A percentile compares a stretch with the other conserved stretches of the same genome.
Conservation (phyloP, 768 basidiomycete genomes). For the Calocybe gangraenosa region DNA sequence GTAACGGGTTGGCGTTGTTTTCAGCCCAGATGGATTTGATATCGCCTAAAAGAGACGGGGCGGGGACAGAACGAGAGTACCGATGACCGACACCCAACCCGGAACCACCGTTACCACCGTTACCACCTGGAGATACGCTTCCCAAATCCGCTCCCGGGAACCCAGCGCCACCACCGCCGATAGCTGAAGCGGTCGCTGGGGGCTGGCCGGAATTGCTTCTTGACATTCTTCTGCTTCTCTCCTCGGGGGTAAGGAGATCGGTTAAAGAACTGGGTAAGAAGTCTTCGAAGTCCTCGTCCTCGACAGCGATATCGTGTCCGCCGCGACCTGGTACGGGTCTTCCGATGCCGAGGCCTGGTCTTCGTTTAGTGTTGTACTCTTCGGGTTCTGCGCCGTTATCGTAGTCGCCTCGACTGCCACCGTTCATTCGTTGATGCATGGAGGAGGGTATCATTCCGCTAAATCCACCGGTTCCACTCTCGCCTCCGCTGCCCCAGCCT, state of each 20-base stretch:
- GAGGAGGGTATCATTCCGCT: conserved; percentile 5
- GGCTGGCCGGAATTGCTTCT: conserved; percentile 56
- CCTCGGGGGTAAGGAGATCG: conserved; percentile 86
- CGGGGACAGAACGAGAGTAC: conserved; percentile 82
- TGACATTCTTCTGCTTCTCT: conserved; percentile 78
- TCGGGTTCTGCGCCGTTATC: conserved; percentile 37
- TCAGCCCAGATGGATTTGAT: conserved; percentile 83
- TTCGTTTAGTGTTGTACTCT: conserved; percentile 23
- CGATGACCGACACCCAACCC: conserved; percentile 45
- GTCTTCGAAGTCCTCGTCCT: conserved; percentile 81
- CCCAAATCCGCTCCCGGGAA: conserved; percentile 12
- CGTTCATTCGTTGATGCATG: conserved; percentile 7
- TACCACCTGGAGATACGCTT: neutral
- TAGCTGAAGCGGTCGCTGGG: conserved; percentile 14
- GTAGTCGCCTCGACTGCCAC: conserved; percentile 22
- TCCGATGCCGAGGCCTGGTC: conserved; percentile 13
- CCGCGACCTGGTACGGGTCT: conserved; percentile 13
- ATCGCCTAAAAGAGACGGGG: conserved; percentile 70
- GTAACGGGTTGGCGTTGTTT: conserved; percentile 24
- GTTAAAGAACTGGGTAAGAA: conserved; percentile 86
- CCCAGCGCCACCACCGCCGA: conserved; percentile 2
- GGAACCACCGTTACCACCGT: conserved; percentile 17
- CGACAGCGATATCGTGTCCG: conserved; percentile 43
- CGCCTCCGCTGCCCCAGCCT: conserved; percentile 26
- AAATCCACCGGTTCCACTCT: conserved; percentile 8